phyloP scores from a whole-genome alignment of 2,329 filamentous ascomycete genomes.

The Fusarium sterilihyphosum region DNA sequence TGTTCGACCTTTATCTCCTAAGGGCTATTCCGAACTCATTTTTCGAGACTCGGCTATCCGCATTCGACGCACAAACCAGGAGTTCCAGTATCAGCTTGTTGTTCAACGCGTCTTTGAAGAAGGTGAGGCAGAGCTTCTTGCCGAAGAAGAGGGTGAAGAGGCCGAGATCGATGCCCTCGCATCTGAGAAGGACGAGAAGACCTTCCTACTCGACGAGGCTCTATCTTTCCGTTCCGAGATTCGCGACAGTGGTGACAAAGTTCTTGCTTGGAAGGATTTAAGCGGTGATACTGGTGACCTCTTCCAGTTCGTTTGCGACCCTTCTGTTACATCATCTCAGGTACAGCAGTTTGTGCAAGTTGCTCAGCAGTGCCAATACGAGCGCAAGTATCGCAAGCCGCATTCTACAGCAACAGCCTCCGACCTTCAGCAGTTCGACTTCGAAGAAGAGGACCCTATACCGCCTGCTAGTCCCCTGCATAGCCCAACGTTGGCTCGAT shows the following conservation, averaged over 20 bases:
- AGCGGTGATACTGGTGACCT: conserved; percentile 93
- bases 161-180: conserved; percentile 77
- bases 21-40: conserved; percentile 98
- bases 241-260: conserved; percentile 81
- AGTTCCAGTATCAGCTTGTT: conserved; percentile 97
- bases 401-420: conserved; percentile 82
- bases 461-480: conserved; percentile 71
- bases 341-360: conserved; percentile 83
- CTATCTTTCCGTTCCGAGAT: conserved; percentile 88
- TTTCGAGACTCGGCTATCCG: conserved; percentile 96
- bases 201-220: conserved; percentile 91
- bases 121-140: conserved; percentile 90
- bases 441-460: conserved; percentile 71
- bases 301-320: conserved; percentile 98
- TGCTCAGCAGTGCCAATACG: conserved; percentile 95
- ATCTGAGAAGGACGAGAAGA: conserved; percentile 94
- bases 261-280: conserved; percentile 93
- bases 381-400: conserved; percentile 88
- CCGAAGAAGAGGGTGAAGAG: conserved; percentile 89
- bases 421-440: conserved; percentile 85
- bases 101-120: conserved; percentile 97
- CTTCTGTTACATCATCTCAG: conserved; percentile 73
- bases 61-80: conserved; percentile 91
- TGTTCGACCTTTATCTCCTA: conserved; percentile 92
- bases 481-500: conserved; percentile 64